A percentile compares a stretch with the other conserved stretches of the same genome.
Conservation (phyloP, 2,329 filamentous ascomycete genomes). For the Xylariaceae sp. region DNA sequence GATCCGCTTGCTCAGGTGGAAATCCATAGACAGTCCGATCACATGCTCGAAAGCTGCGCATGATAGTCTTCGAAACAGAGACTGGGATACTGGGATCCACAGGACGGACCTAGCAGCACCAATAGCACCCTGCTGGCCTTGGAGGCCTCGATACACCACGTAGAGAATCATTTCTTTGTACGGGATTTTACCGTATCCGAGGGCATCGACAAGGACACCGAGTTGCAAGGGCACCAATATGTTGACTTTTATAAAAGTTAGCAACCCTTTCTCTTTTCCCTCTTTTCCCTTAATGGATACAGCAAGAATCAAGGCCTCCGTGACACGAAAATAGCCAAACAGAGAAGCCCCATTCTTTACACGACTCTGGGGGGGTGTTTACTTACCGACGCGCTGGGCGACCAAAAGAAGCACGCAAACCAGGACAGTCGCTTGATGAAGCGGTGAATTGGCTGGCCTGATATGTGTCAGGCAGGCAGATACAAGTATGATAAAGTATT, state of each 20-base stretch:
- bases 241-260: slow-evolving; percentile 34
- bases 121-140: slow-evolving; percentile 44
- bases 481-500: neutral
- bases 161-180: slow-evolving; percentile 43
- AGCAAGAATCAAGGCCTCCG: too few relatives aligned
- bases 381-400: slow-evolving; percentile 36
- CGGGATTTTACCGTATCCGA: slow-evolving; percentile 40
- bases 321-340: neutral
- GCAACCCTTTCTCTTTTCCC: neutral
- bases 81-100: slow-evolving; percentile 47
- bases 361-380: neutral
- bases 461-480: slow-evolving; percentile 14
- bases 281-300: neutral
- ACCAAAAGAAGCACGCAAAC: slow-evolving; percentile 41
- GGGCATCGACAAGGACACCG: slow-evolving; percentile 38
- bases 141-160: slow-evolving; percentile 41
- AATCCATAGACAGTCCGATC: slow-evolving; percentile 44
- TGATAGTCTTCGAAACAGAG: slow-evolving; percentile 41
- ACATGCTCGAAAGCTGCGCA: slow-evolving; percentile 46
- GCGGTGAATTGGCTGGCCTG: slow-evolving; percentile 41
- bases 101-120: slow-evolving; percentile 41
- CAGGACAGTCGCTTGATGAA: slow-evolving; percentile 40
- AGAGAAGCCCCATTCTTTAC: neutral
- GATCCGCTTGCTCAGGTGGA: slow-evolving; percentile 49
- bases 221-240: slow-evolving; percentile 42